phyloP scores from a whole-genome alignment of 371 early-diverging fungal species.

The Circinella minor region DNA sequence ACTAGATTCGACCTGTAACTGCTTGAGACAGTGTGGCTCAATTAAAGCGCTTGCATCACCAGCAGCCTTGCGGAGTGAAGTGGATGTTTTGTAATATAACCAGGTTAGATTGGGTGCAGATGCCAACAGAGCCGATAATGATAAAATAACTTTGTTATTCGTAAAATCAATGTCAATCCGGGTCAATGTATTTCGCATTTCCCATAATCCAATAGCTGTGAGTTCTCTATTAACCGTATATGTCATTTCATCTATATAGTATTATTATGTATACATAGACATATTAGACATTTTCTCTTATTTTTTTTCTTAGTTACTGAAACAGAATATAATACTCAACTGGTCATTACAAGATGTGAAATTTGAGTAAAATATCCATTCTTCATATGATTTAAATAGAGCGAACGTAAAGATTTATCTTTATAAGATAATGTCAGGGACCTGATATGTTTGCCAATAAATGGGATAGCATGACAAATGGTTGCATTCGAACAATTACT shows the following conservation, averaged over 20 bases:
- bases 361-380: not conserved
- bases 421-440: not conserved
- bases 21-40: not conserved
- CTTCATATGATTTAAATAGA: not conserved
- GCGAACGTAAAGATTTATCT: not conserved
- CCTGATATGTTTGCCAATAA: not conserved
- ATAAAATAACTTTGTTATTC: not conserved
- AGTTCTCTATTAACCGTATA: constrained; percentile 2
- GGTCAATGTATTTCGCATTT: constrained; percentile 1
- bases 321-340: not conserved
- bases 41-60: not conserved
- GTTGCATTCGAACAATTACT: not conserved
- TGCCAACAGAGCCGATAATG: not conserved
- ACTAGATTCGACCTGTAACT: not conserved
- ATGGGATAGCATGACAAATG: not conserved
- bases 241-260: not conserved
- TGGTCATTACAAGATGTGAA: not conserved
- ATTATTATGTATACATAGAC: no score
- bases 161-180: not conserved
- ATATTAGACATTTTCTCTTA: no score
- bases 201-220: not conserved
- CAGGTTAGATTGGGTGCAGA: not conserved
- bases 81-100: not conserved
- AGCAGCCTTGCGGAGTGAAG: not conserved
- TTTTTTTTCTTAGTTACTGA: no score